Conservation (phyloP, 2,329 filamentous ascomycete genomes). For the Coleophoma eucalyptorum region DNA sequence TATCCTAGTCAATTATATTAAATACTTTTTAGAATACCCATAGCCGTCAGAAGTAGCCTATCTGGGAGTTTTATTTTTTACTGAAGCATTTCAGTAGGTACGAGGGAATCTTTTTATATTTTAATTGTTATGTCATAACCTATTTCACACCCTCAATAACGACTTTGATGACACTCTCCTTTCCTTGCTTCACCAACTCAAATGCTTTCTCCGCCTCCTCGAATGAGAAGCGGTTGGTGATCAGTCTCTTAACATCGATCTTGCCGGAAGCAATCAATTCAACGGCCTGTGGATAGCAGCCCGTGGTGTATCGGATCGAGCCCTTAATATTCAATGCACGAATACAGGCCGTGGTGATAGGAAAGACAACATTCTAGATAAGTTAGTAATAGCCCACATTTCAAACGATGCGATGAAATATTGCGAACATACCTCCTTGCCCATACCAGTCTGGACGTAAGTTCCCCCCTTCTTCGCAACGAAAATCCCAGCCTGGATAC, state of each 20-base stretch:
- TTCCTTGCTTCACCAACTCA: conserved; percentile 35
- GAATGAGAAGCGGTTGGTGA: conserved; percentile 36
- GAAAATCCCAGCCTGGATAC: conserved; percentile 43
- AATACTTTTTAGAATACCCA: too few species aligned
- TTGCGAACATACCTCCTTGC: conserved; percentile 1
- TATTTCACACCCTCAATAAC: conserved; percentile 34
- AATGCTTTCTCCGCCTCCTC: conserved; percentile 46
- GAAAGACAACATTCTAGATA: conserved; percentile 36
- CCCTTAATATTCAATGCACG: conserved; percentile 43
- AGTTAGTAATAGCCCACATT: neutral
- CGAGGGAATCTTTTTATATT: too few species aligned
- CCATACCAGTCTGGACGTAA: conserved; percentile 43
- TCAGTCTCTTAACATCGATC: conserved; percentile 26
- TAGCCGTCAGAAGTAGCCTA: too few species aligned
- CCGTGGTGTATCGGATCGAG: conserved; percentile 45
- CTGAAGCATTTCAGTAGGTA: too few species aligned
- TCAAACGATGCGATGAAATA: neutral
- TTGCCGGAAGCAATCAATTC: conserved; percentile 33
- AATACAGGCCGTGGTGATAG: conserved; percentile 46
- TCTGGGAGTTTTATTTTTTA: too few species aligned
- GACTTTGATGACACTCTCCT: conserved; percentile 36
- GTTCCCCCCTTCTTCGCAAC: conserved; percentile 41
- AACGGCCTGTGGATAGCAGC: conserved; percentile 45
- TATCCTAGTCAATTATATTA: too few species aligned
- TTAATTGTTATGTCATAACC: too few species aligned